Evolutionary conservation across 2,329 filamentous ascomycete species (phyloP).

Genomic region (Cadophora gregata): DNA sequence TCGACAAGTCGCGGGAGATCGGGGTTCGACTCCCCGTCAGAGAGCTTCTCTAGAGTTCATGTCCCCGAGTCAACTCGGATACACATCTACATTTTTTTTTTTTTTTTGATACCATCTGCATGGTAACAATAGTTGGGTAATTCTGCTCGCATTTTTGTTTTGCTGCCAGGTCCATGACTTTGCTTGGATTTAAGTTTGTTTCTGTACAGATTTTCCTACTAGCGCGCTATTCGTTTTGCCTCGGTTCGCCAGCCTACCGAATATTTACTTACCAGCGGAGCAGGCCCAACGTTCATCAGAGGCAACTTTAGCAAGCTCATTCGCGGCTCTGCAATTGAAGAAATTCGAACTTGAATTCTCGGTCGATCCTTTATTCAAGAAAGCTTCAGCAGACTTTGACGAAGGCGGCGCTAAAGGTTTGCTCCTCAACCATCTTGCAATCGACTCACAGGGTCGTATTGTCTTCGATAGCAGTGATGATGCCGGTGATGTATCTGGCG

Average conservation of each 20-base stretch:
- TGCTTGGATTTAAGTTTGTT: background rate
- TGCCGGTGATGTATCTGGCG: constrained; percentile 57
- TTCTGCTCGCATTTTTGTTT: background rate
- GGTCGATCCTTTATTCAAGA: constrained; percentile 98
- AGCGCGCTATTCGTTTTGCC: background rate
- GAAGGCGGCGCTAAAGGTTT: constrained; percentile 96
- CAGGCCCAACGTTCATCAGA: constrained; percentile 81
- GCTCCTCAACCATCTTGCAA: constrained; percentile 93
- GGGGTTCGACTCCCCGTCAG: constrained; percentile 25
- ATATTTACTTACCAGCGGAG: constrained; percentile 31
- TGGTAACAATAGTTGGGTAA: background rate
- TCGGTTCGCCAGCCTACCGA: background rate
- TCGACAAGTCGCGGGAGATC: constrained; percentile 20
- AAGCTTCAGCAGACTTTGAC: constrained; percentile 97
- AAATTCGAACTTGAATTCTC: constrained; percentile 98
- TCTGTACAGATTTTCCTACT: background rate
- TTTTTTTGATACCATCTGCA: background rate
- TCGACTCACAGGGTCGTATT: constrained; percentile 89
- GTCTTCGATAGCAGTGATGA: constrained; percentile 99
- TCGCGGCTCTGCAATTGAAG: constrained; percentile 87
- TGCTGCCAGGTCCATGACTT: background rate
- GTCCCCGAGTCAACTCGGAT: background rate
- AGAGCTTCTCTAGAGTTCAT: constrained; percentile 17
- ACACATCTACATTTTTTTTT: no score
- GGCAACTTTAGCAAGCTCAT: constrained; percentile 89